Base-by-base conservation (phyloP, 345 rosid species). In the Acer negundo region DNA sequence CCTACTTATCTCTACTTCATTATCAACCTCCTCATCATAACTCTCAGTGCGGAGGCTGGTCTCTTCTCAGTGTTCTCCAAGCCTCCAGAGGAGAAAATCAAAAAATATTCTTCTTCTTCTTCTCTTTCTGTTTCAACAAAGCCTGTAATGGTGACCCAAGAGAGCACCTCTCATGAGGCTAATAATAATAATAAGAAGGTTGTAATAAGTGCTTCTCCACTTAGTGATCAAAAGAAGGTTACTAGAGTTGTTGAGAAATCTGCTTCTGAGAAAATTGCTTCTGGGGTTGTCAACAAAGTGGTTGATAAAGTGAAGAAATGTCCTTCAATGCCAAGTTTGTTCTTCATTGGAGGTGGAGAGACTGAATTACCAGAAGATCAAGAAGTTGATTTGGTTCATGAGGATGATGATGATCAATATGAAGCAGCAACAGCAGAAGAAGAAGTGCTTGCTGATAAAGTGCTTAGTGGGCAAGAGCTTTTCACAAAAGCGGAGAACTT, bases 41-140 rank as follows among this genome's bases (percentile, higher is more conserved):
- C 84, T 51, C 88, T 91, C 40, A 91, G 95, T 6, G 95, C 87
- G 4, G 90, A 91, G 69, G 91, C 93, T 1, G 95, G 95, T 55
- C 85, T 91, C 70, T 84, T 89, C 75, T 85, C 89, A 19, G 47
- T 69, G 6, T 62, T 84, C 82, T 79, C 87, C 69, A 83, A 81
- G 70, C 85, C 91, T 44, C 56, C 65, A 15, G 78, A 82, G 10
- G 85, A 76, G 65, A 83, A 69, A 26, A 31, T 31, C 5, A 79
- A 68, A 26, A 66, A 24, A 31, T 17, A 61, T 23, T 22, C 19
- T 65, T 53, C 75, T 61, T 16, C 67, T 31, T 31, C 38, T 31
- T 31, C 38, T 35, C 19, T 22, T 69, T 53, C 78, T 62, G 46
- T 51, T 31, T 28, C 85, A 62, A 16, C 66, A 62, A 82, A 82